Evolutionary conservation across 139 green algal species (phyloP).

Genomic region (Diplosphaera chodatii): DNA sequence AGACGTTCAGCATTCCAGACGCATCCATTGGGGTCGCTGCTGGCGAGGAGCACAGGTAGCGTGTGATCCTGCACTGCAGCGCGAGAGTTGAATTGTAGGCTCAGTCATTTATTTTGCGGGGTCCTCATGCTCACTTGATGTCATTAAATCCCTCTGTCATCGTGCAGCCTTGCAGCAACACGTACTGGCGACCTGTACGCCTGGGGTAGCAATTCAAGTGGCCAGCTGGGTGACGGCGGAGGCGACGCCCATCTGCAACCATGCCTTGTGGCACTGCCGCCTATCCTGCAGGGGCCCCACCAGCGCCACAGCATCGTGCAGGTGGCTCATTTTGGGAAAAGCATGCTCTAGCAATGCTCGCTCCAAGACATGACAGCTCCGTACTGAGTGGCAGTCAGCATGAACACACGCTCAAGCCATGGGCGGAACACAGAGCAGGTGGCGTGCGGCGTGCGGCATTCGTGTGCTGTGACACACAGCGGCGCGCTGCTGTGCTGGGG

Average conservation of each 20-base stretch:
- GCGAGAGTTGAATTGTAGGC: too few relatives aligned
- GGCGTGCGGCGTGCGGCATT: slow-evolving; percentile 15
- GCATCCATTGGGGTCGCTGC: too few relatives aligned
- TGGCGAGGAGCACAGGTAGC: too few relatives aligned
- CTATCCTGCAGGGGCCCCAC: not conserved
- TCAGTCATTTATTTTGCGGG: too few relatives aligned
- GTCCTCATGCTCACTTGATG: too few relatives aligned
- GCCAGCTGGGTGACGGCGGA: not conserved
- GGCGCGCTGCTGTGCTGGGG: slow-evolving; percentile 28
- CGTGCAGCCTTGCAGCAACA: not conserved
- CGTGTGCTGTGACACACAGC: not conserved
- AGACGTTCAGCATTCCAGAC: too few relatives aligned
- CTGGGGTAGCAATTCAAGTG: slow-evolving; percentile 9
- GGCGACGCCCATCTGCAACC: not conserved
- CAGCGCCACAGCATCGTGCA: not conserved
- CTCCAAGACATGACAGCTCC: not conserved
- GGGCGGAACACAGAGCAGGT: not conserved
- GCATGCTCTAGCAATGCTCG: not conserved
- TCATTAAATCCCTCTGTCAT: too few relatives aligned
- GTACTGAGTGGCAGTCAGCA: too few relatives aligned
- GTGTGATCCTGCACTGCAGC: too few relatives aligned
- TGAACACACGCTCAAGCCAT: not conserved
- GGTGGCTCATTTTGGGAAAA: not conserved
- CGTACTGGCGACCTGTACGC: slow-evolving; percentile 3
- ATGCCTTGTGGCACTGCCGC: not conserved